Base-by-base conservation (phyloP, 2,329 filamentous ascomycete genomes). In the Camptophora hylomeconis region DNA sequence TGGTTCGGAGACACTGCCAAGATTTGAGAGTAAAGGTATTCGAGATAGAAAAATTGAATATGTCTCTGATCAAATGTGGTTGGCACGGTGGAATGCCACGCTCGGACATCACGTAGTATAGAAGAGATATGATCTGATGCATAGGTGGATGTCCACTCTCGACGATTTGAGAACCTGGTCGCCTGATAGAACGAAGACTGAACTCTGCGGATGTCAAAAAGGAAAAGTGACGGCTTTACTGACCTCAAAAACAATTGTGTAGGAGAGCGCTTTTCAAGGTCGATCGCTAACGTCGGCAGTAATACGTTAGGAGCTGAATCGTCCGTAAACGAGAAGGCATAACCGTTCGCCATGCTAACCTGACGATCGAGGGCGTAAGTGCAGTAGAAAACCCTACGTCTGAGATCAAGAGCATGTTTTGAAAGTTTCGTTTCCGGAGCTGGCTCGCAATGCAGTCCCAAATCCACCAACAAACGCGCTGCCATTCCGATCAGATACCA, bases 401-500 rank as follows among this genome's bases (percentile, higher is more conserved):
- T 72, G 36, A 83, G 63, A 42, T 93, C 81, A 8, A 93, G 59
- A 24, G 74, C 71, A 3, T 69, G 60, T 41, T 74, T 76, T 33
- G 82, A 73, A 7, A 75, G 67, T 16, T 72, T 58, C 10, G 78
- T 67, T 37, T 78, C 75, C 32, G 69, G 65, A 1, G 80, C 77
- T 3, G 84, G 83, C 42, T 95, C 87, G 55, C 94, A 87, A 52
- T 95, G 89, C 33, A 92, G 75, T 5, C 89, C 89, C 17, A 94
- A 60, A 56, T 98, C 89, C 13, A 94, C 70, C 47, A 87, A 75
- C 5, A 84, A 81, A 33, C 87, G 73, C 21, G 81, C 81, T 5
- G 87, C 86, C 50, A 89, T 86, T 5, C 87, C 89, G 32, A 94
- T 80, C 37, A 94, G 57, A 40, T 89, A 86, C 86, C 89, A 95